A percentile compares a stretch with the other conserved stretches of the same genome.
Conservation (phyloP, 108 stramenopile species). For the Cylindrotheca closterium region DNA sequence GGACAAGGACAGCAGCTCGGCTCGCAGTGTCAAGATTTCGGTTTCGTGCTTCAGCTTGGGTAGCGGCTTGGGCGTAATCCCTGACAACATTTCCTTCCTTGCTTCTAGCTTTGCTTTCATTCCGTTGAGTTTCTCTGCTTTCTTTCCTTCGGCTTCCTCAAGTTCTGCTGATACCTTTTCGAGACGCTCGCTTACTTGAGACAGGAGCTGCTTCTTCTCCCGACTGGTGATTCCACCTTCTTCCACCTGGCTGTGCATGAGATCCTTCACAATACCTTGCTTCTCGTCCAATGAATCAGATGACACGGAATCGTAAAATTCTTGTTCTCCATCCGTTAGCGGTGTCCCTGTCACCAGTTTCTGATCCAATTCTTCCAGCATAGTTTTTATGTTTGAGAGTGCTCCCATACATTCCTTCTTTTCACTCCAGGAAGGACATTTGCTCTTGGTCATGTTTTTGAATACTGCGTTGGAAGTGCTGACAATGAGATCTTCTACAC, state of each 20-base stretch:
- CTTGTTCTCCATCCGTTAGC: slow-evolving; percentile 75
- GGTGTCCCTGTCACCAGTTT: slow-evolving; percentile 82
- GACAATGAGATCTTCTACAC: slow-evolving; percentile 75
- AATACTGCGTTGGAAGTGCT: slow-evolving; percentile 64
- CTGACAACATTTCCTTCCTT: slow-evolving; percentile 49
- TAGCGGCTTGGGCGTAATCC: slow-evolving; percentile 36
- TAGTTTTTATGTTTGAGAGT: slow-evolving; percentile 46
- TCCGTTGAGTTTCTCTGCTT: slow-evolving; percentile 37
- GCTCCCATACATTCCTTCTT: slow-evolving; percentile 70
- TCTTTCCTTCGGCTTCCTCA: slow-evolving; percentile 66
- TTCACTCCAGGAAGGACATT: slow-evolving; percentile 82
- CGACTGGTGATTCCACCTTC: slow-evolving; percentile 53
- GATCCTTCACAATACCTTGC: slow-evolving; percentile 47
- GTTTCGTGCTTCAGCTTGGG: slow-evolving; percentile 58
- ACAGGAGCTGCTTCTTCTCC: slow-evolving; percentile 52
- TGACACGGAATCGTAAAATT: slow-evolving; percentile 75
- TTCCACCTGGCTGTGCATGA: slow-evolving; percentile 72
- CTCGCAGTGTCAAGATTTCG: slow-evolving; percentile 57
- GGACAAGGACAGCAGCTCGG: slow-evolving; percentile 59
- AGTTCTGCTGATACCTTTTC: slow-evolving; percentile 51
- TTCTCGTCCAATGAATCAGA: slow-evolving; percentile 65
- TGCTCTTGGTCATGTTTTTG: slow-evolving; percentile 50
- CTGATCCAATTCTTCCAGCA: slow-evolving; percentile 53
- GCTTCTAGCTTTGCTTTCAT: slow-evolving; percentile 49
- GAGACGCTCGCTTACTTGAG: slow-evolving; percentile 66